phyloP scores from a whole-genome alignment of 2,329 filamentous ascomycete species.

The Sclerotinia glacialis region DNA sequence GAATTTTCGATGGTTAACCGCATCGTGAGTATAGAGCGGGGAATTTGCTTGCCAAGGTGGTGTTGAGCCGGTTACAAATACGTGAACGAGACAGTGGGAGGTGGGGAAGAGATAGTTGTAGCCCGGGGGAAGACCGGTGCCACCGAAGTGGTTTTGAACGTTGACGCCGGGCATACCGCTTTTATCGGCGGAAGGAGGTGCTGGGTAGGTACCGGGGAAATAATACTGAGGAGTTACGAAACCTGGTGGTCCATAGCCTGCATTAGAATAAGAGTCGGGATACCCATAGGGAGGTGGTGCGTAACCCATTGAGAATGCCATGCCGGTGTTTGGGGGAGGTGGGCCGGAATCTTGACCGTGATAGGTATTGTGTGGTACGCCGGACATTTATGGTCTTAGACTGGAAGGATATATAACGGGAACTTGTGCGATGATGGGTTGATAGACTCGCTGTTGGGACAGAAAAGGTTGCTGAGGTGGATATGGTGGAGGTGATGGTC shows the following conservation, averaged over 20 bases:
- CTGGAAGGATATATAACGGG: not conserved
- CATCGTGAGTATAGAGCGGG: constrained; percentile 44
- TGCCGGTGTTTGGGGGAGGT: constrained; percentile 26
- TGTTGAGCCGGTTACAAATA: constrained; percentile 48
- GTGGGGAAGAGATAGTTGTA: constrained; percentile 62
- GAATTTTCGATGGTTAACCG: constrained; percentile 46
- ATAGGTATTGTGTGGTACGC: constrained; percentile 32
- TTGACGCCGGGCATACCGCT: constrained; percentile 50
- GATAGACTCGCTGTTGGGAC: not conserved
- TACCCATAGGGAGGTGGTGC: not conserved
- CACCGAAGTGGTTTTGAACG: constrained; percentile 56
- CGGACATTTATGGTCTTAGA: constrained; percentile 22
- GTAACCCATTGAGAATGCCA: not conserved
- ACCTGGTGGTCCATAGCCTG: constrained; percentile 17
- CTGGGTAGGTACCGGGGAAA: constrained; percentile 16
- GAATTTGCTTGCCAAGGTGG: constrained; percentile 50
- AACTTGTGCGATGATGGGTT: not conserved
- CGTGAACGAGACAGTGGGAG: constrained; percentile 58
- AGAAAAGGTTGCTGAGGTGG: not conserved
- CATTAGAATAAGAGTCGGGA: not conserved
- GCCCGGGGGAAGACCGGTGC: constrained; percentile 57
- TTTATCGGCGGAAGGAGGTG: constrained; percentile 21
- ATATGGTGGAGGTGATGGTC: constrained; percentile 27
- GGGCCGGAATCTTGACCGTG: constrained; percentile 35
- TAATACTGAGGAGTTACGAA: constrained; percentile 8